Evolutionary conservation across 306 rosid genomes (phyloP), one percentile per base, ranked within the genome.

Genomic region (Inga laurina): DNA sequence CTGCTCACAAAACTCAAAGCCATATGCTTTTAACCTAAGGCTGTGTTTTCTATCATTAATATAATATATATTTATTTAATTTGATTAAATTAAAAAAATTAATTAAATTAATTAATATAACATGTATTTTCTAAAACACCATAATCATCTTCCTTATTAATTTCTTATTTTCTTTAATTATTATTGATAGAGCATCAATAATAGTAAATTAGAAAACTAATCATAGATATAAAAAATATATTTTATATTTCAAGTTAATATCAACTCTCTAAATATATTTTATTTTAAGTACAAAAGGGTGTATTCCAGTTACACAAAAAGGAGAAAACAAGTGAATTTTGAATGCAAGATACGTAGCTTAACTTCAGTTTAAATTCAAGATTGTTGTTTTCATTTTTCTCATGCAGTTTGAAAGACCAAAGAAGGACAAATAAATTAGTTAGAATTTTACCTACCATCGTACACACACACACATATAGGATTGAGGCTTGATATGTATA

Each of bases 21-120:
- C 67, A 67, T 46, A 44, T 87, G 73, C 80, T 71, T 81, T 57
- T 74, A 32, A 57, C 76, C 75, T 79, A 52, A 81, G 74, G 41
- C 67, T 84, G 79, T 46, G 8, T 77, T 68, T 77, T 72, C 68
- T 87, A 0, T 4, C 34, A 3, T 0, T 37, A 37, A 37, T 37
- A 4, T 37, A 4, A 37, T 37, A 37, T 0, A 39, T 39, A 39
- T 39, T 39, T 39, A 39, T 5, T 8, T 6, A 39, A 39, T 39
- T 39, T 39, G 0, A 39, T 39, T 39, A 39, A 0, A 5, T 39
- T 39, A 5, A 5, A 0, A 39, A 39, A 39, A 5, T 6, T 39
- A 39, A 0, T 39, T 39, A 39, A 0, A 5, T 5, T 0, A 39
- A 39, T 39, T 39, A 39, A 39, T 39, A 39, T 39, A 1, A 6